Evolutionary conservation across 148 eudicot species (phyloP).

Genomic region (Rhododendron kiyosumense): DNA sequence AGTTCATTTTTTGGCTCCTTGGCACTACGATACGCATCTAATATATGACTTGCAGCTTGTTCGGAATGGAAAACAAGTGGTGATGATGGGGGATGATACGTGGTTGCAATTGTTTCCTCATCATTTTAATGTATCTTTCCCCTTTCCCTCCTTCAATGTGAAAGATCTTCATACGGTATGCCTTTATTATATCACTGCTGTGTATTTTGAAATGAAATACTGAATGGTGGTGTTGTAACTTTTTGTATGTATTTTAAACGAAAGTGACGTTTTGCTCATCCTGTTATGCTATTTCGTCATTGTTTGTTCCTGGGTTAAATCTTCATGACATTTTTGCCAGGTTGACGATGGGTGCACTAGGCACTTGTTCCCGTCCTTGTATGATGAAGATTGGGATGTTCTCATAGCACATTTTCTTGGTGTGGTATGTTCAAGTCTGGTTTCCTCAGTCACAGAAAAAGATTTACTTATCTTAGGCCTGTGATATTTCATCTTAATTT

Average conservation of each 20-base stretch:
- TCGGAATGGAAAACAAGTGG: conserved; percentile 86
- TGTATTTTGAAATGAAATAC: background rate
- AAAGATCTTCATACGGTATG: conserved; percentile 94
- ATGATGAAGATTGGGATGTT: conserved; percentile 83
- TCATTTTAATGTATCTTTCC: conserved; percentile 79
- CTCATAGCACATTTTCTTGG: conserved; percentile 98
- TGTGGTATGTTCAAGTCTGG: conserved; percentile 55
- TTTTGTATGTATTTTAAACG: background rate
- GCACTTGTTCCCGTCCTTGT: conserved; percentile 70
- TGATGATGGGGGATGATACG: conserved; percentile 99
- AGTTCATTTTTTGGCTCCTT: background rate
- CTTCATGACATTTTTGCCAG: conserved; percentile 27
- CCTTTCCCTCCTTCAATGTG: conserved; percentile 93
- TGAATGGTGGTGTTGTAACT: background rate
- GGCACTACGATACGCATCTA: background rate
- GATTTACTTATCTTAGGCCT: background rate
- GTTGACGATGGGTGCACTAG: conserved; percentile 86
- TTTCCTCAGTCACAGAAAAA: background rate
- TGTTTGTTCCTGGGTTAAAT: background rate
- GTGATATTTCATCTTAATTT: background rate
- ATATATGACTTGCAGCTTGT: conserved; percentile 48
- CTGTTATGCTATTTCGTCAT: background rate
- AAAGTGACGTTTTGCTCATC: background rate
- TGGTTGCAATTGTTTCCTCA: conserved; percentile 93
- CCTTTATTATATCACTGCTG: background rate